Evolutionary conservation across 371 early-diverging fungal species (phyloP).

Genomic region (Mortierella sp.): DNA sequence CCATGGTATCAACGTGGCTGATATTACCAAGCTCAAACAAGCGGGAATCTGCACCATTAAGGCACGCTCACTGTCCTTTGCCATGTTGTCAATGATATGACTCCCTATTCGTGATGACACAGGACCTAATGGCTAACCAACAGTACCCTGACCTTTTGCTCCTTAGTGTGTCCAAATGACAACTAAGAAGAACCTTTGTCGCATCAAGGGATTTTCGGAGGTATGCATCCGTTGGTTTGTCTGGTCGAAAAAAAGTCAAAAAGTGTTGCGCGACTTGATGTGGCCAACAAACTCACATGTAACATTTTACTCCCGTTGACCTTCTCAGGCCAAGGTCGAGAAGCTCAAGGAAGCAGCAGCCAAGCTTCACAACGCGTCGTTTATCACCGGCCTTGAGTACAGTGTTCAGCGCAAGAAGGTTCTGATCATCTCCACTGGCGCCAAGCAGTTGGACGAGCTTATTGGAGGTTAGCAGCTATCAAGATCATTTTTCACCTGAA

Average conservation of each 20-base stretch:
- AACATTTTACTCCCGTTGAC: background rate
- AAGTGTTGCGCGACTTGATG: background rate
- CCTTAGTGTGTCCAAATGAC: constrained; percentile 88
- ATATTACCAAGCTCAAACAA: constrained; percentile 86
- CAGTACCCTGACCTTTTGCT: no score
- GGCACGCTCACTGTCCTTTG: constrained; percentile 38
- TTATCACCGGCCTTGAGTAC: constrained; percentile 91
- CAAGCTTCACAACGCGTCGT: constrained; percentile 66
- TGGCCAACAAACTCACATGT: background rate
- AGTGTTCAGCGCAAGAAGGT: constrained; percentile 85
- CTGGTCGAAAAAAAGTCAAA: background rate
- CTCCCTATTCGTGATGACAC: background rate
- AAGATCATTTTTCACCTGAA: background rate
- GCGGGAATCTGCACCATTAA: constrained; percentile 87
- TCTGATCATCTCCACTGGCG: constrained; percentile 89
- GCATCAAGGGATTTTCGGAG: constrained; percentile 89
- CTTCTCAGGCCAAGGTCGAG: constrained; percentile 78
- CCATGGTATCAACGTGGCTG: constrained; percentile 84
- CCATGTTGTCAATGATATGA: background rate
- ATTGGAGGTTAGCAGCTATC: constrained; percentile 74
- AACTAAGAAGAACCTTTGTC: constrained; percentile 74
- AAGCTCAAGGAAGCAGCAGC: constrained; percentile 85
- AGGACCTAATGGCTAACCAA: constrained; percentile 17
- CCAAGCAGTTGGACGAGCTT: constrained; percentile 90
- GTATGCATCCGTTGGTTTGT: background rate